These are phyloP conservation scores for Penicillium salamii DNA, from an alignment of 495 filamentous ascomycete genomes.

Conservation along the genomic window DNA sequence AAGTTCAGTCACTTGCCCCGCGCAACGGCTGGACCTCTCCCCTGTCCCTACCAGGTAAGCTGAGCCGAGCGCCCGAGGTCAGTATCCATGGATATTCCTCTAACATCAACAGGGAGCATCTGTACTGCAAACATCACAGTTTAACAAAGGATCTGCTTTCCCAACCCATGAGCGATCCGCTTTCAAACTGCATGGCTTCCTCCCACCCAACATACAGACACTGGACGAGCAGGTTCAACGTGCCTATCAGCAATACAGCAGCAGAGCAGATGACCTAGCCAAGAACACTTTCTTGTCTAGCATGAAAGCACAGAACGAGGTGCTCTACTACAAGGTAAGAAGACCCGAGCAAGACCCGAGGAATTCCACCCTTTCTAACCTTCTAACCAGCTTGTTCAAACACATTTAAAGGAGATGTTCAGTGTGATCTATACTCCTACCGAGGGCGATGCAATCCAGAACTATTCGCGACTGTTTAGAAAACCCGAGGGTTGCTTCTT, in stretches of 20 bases:
- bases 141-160: conserved; percentile 85
- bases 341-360: neutral
- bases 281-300: conserved; percentile 83
- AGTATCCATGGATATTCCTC: neutral
- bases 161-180: conserved; percentile 61
- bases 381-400: conserved; percentile 51
- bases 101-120: conserved; percentile 48
- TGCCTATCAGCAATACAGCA: conserved; percentile 77
- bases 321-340: conserved; percentile 24
- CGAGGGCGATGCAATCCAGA: conserved; percentile 86
- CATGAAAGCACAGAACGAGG: conserved; percentile 76
- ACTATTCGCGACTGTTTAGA: conserved; percentile 77
- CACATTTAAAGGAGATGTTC: conserved; percentile 82
- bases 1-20: conserved; percentile 62
- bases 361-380: neutral
- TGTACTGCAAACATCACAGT: conserved; percentile 65
- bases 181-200: conserved; percentile 68
- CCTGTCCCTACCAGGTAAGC: conserved; percentile 40
- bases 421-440: conserved; percentile 87
- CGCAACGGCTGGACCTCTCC: conserved; percentile 59
- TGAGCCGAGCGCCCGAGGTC: neutral
- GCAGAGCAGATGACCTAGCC: conserved; percentile 56
- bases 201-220: conserved; percentile 71
- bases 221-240: conserved; percentile 76
- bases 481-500: conserved; percentile 70